Conservation (phyloP, 1,139 yeast genomes). For the Kurtzmaniella quercitrusa region DNA sequence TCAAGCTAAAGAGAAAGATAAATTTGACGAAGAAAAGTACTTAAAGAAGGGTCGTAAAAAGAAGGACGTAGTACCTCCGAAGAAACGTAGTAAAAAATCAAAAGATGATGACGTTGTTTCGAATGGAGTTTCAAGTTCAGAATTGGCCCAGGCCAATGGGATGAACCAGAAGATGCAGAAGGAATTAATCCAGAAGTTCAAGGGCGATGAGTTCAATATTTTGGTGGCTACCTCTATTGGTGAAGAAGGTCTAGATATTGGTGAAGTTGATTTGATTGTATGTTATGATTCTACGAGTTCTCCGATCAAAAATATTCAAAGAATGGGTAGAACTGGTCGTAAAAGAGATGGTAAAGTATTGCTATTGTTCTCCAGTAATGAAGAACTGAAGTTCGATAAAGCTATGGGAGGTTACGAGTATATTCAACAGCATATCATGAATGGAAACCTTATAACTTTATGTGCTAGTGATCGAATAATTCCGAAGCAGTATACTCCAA, state of each 20-base stretch:
- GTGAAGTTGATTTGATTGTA: conserved; percentile 90
- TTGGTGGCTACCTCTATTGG: conserved; percentile 96
- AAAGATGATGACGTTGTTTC: conserved; percentile 13
- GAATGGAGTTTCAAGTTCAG: conserved; percentile 37
- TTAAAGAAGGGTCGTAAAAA: conserved; percentile 34
- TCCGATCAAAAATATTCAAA: conserved; percentile 88
- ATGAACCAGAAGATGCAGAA: conserved; percentile 75
- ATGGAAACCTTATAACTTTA: conserved; percentile 36
- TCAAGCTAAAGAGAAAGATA: conserved; percentile 59
- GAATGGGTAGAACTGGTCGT: conserved; percentile 99
- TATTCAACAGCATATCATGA: conserved; percentile 63
- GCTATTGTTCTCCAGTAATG: conserved; percentile 75
- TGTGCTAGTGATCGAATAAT: conserved; percentile 58
- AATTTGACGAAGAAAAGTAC: conserved; percentile 52
- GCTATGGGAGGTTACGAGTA: conserved; percentile 82
- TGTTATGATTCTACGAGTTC: conserved; percentile 92
- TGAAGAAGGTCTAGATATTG: conserved; percentile 97
- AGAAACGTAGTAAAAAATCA: conserved; percentile 9
- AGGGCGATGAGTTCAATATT: conserved; percentile 65
- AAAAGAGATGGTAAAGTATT: conserved; percentile 83
- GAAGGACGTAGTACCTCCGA: conserved; percentile 27
- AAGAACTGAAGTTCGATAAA: conserved; percentile 71
- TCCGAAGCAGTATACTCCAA: conserved; percentile 54
- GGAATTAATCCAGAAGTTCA: conserved; percentile 69
- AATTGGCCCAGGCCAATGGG: conserved; percentile 49